Evolutionary conservation across 495 filamentous ascomycete species (phyloP).

Genomic region (Alectoria sarmentosa): DNA sequence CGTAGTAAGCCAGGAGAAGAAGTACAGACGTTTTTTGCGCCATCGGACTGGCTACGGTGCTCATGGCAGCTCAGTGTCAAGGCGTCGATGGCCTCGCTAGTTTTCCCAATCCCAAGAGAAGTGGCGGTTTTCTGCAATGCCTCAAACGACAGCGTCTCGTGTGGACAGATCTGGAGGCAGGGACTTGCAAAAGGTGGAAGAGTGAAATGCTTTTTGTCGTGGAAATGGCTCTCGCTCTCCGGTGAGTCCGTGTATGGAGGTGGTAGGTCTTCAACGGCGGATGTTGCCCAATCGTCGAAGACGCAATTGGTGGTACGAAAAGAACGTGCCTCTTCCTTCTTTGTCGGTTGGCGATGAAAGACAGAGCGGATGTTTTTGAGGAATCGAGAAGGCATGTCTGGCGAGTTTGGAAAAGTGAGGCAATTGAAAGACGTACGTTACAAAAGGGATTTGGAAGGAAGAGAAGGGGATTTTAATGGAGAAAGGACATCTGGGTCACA

Average conservation of each 20-base stretch:
- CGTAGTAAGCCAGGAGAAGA: background rate
- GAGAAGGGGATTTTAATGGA: background rate
- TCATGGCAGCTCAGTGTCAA: slow-evolving; percentile 2
- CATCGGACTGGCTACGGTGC: slow-evolving; percentile 1
- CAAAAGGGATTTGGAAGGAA: no score
- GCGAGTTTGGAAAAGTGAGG: no score
- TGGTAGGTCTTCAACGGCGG: background rate
- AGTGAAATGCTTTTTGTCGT: background rate
- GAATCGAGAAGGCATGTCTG: background rate
- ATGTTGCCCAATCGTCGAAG: background rate
- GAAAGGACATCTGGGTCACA: no score
- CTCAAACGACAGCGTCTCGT: slow-evolving; percentile 7
- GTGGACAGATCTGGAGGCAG: slow-evolving; percentile 9
- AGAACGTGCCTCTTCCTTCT: background rate
- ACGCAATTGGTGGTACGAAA: background rate
- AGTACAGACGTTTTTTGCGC: background rate
- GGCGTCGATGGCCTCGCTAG: slow-evolving; percentile 6
- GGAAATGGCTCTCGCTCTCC: background rate
- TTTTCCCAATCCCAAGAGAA: background rate
- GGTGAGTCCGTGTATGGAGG: slow-evolving; percentile 1
- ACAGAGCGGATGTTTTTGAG: background rate
- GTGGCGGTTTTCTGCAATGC: background rate
- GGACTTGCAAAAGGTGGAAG: background rate
- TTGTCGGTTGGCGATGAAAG: background rate
- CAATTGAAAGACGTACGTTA: background rate